Conservation (phyloP, 225 moss, liverwort and hornwort genomes). For the Physcomitrium patens region DNA sequence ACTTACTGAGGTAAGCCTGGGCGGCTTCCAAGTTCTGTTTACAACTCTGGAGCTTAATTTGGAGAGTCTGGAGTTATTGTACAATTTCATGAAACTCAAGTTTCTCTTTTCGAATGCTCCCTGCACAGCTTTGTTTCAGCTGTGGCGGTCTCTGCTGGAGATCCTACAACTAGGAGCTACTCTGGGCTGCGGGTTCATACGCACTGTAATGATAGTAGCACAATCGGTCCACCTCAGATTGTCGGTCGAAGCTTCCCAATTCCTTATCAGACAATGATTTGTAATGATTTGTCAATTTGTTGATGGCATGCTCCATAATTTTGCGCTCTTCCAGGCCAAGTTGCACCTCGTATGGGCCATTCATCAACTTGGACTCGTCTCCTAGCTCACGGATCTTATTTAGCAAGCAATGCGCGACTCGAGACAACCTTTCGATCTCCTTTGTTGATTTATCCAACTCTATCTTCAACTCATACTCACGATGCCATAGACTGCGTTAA, state of each 20-base stretch:
- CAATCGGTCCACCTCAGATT: conserved; percentile 44
- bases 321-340: conserved; percentile 40
- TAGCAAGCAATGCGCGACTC: conserved; percentile 28
- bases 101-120: conserved; percentile 41
- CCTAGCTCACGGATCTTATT: conserved; percentile 9
- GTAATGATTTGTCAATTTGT: conserved; percentile 53
- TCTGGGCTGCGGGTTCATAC: conserved; percentile 37
- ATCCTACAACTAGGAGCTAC: conserved; percentile 43
- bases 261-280: conserved; percentile 42
- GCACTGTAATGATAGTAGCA: conserved; percentile 51
- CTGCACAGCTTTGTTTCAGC: conserved; percentile 50
- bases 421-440: conserved; percentile 22
- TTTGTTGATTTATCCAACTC: conserved; percentile 21
- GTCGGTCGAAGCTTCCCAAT: conserved; percentile 29
- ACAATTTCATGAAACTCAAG: conserved; percentile 35
- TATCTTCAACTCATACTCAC: background rate
- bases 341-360: conserved; percentile 6
- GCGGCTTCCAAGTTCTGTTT: conserved; percentile 31
- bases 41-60: conserved; percentile 43
- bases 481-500: conserved; percentile 3
- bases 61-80: conserved; percentile 38
- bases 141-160: conserved; percentile 50
- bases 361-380: background rate
- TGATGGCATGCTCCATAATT: conserved; percentile 60
- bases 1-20: conserved; percentile 35